Evolutionary conservation across 257 asterid genomes (phyloP).

Genomic region (Galeopsis tetrahit): DNA sequence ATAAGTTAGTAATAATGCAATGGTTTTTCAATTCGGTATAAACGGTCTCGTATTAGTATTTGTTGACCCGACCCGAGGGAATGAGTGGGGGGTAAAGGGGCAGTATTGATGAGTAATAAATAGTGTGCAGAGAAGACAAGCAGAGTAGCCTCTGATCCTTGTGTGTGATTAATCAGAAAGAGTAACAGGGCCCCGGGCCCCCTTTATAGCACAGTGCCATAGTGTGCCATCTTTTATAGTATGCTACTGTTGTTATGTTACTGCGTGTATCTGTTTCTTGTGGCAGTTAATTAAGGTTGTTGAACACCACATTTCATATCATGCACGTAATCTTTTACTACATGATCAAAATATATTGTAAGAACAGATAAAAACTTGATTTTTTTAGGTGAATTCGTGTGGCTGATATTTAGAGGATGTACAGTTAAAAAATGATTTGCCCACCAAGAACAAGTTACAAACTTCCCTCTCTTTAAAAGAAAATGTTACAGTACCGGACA

Average conservation of each 20-base stretch:
- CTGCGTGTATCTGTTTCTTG: slow-evolving; percentile 28
- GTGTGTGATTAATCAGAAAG: not conserved
- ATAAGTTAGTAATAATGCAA: slow-evolving; percentile 29
- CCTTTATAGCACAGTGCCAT: slow-evolving; percentile 3
- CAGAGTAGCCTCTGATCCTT: slow-evolving; percentile 12
- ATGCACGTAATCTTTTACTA: too few species aligned
- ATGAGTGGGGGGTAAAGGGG: not conserved
- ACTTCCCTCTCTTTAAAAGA: not conserved
- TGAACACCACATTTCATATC: slow-evolving; percentile 25
- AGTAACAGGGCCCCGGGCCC: slow-evolving; percentile 30
- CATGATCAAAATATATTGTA: not conserved
- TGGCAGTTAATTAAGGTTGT: slow-evolving; percentile 38
- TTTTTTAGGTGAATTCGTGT: too few species aligned
- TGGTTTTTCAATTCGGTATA: not conserved
- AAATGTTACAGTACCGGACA: too few species aligned
- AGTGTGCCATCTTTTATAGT: slow-evolving; percentile 9
- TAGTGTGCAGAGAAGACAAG: not conserved
- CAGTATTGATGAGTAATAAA: slow-evolving; percentile 28
- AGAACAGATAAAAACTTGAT: too few species aligned
- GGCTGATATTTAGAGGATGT: too few species aligned
- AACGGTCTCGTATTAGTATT: too few species aligned
- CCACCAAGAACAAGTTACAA: too few species aligned
- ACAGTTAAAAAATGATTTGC: too few species aligned
- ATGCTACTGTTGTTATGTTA: not conserved
- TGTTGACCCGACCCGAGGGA: not conserved